Percentiles rank a stretch among this genome's conserved stretches.
Evolutionary conservation across 805 yeast genomes (phyloP).

Genomic region (Saccharomyces mikatae): DNA sequence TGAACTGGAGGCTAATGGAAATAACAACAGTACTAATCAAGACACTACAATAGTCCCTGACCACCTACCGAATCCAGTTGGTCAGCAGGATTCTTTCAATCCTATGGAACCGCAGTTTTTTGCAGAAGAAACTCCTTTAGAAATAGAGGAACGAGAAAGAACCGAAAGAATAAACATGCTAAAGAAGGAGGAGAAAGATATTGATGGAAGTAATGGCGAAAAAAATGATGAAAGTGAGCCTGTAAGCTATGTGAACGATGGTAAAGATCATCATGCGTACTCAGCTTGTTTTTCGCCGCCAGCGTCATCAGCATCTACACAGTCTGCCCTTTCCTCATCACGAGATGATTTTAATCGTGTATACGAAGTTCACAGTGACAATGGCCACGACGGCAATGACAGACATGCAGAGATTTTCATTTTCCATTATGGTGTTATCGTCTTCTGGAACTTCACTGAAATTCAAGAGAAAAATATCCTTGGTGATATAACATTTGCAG

Average conservation of each 20-base stretch:
- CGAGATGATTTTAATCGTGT: not conserved
- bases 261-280: not conserved
- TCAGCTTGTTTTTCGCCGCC: not conserved
- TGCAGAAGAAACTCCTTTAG: slow-evolving; percentile 36
- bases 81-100: slow-evolving; percentile 54
- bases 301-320: not conserved
- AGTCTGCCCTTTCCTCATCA: not conserved
- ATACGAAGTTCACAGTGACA: not conserved
- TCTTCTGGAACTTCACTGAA: slow-evolving; percentile 94
- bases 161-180: slow-evolving; percentile 13
- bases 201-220: slow-evolving; percentile 13
- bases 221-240: slow-evolving; percentile 10
- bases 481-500: slow-evolving; percentile 70
- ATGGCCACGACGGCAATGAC: slow-evolving; percentile 8
- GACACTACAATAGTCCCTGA: slow-evolving; percentile 19
- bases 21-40: slow-evolving; percentile 7
- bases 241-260: not conserved
- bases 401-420: slow-evolving; percentile 81
- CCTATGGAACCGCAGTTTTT: slow-evolving; percentile 92
- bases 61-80: slow-evolving; percentile 21
- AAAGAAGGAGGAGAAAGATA: not conserved
- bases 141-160: slow-evolving; percentile 15
- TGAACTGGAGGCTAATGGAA: slow-evolving; percentile 28
- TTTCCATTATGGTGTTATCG: slow-evolving; percentile 90
- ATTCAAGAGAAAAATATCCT: slow-evolving; percentile 85